Base-by-base conservation (phyloP, 1,139 yeast genomes). In the Meyerozyma guilliermondii region DNA sequence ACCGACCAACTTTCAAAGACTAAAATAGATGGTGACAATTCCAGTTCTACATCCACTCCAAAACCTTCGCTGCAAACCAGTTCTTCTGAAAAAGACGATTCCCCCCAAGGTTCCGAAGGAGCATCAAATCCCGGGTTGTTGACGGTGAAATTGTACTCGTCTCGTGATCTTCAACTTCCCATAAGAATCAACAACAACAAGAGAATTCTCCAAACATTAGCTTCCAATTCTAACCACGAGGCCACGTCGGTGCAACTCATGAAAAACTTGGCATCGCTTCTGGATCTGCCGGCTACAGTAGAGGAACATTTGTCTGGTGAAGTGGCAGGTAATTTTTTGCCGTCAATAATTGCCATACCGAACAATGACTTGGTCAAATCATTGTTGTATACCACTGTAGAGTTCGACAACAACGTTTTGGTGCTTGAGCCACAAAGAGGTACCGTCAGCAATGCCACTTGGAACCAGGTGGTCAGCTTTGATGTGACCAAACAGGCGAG, bases 391-490 rank as follows among this genome's bases (percentile, higher is more conserved):
- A 75, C 84, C 55, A 81, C 89, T 3, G 71, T 85, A 40, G 94
- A 85, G 59, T 84, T 83, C 52, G 94, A 85, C 55, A 85, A 85
- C 55, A 87, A 88, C 42, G 92, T 87, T 46, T 79, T 88, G 46
- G 79, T 87, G n/a, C 76, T 87, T 43, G 94, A 87, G 52, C 91
- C 95, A 4, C 80, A 80, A 38, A 73, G 78, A 46, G 95, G 95
- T 13, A 76, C 88, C 0, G 73, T 68, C 47, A 64, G 55, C 52
- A 72, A 64, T 54, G 71, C 66, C 41, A 72, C 65, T 18, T 92
- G 96, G 81, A 91, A 89, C 60, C 87, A 86, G 53, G 89, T 87
- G 17, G 87, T 95, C 10, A 82, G 91, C 8, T 92, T 92, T 60
- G 98, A 92, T 72, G 95, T 91, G 22, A 83, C 95, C 10, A 79